Evolutionary conservation across 148 eudicot species (phyloP), one percentile per base, ranked within the genome.

Genomic region (Vaccinium vitisidaea): DNA sequence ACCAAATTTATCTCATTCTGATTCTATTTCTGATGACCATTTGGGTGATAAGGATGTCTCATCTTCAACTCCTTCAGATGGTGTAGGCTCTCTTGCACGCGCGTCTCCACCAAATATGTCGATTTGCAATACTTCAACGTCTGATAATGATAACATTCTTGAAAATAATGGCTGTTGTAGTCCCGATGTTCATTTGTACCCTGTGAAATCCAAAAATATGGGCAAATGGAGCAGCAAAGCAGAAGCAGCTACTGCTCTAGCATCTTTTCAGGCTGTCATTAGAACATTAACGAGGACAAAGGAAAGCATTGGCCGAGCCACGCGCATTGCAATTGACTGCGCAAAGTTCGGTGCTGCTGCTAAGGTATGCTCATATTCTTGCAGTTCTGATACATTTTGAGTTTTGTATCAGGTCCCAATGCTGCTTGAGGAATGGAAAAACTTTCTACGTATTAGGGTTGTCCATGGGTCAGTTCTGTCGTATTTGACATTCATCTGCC

Each of bases 271-370:
- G 86, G 86, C 90, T 27, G 80, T 85, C 54, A 92, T 97, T 85
- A 89, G 90, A 81, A 88, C 92, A n/a, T 86, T 97, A 82, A 92
- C 96, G 27, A 93, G 99, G 90, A 92, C 99, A 58, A 97, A 93
- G 85, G 98, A 97, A 63, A 94, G 93, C 90, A 97, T 97, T 87
- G 94, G 93, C 18, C 90, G 95, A 70, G 94, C 99, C 30, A 97
- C 99, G 18, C 96, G 95, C 25, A 90, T 93, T 69, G 99, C 99
- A 76, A 92, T 95, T 75, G 99, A 95, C 80, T 95, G 98, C 90
- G 96, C 93, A 80, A 97, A 93, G 90, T 88, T 89, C 82, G 98
- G 96, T 65, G 49, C 83, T 89, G 98, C 98, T 84, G 85, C 89
- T 58, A 95, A 95, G 95, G 99, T 97, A 91, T 75, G 77, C 49